Conservation (phyloP, 805 yeast species). For the Candida multigemmis region DNA sequence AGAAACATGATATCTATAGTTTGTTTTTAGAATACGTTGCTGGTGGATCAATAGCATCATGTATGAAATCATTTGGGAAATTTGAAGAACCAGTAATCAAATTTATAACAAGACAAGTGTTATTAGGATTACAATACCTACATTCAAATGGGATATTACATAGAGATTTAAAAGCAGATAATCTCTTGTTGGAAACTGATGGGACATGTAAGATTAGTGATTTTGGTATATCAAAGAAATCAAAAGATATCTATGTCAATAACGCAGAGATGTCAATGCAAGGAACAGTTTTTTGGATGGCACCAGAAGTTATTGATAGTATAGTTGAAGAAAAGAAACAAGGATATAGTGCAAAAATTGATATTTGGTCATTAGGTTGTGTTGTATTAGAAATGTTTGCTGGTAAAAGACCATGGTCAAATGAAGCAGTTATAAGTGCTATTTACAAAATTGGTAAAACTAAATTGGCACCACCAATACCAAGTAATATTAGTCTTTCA, state of each 20-base stretch:
- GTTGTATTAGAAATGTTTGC: constrained; percentile 97
- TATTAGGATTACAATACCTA: constrained; percentile 78
- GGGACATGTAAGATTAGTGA: constrained; percentile 95
- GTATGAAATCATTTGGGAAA: constrained; percentile 73
- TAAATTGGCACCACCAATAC: constrained; percentile 90
- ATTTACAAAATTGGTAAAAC: constrained; percentile 82
- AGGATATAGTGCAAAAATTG: constrained; percentile 96
- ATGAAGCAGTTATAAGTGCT: constrained; percentile 90
- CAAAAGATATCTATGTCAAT: constrained; percentile 72
- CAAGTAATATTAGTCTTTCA: constrained; percentile 75
- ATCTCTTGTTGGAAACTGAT: constrained; percentile 76
- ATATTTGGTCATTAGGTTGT: constrained; percentile 97
- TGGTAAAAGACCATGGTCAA: constrained; percentile 96
- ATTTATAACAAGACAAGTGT: constrained; percentile 69
- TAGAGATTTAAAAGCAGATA: constrained; percentile 93
- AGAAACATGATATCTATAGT: constrained; percentile 63
- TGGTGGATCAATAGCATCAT: constrained; percentile 91
- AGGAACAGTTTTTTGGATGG: constrained; percentile 99
- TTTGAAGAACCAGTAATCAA: constrained; percentile 73
- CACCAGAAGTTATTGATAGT: constrained; percentile 94
- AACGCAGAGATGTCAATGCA: constrained; percentile 97
- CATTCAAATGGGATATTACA: constrained; percentile 85
- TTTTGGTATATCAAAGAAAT: constrained; percentile 87
- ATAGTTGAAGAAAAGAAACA: constrained; percentile 62
- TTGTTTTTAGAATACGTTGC: constrained; percentile 93